phyloP scores from a whole-genome alignment of 2,329 filamentous ascomycete species.

The Neofusicoccum ribis region DNA sequence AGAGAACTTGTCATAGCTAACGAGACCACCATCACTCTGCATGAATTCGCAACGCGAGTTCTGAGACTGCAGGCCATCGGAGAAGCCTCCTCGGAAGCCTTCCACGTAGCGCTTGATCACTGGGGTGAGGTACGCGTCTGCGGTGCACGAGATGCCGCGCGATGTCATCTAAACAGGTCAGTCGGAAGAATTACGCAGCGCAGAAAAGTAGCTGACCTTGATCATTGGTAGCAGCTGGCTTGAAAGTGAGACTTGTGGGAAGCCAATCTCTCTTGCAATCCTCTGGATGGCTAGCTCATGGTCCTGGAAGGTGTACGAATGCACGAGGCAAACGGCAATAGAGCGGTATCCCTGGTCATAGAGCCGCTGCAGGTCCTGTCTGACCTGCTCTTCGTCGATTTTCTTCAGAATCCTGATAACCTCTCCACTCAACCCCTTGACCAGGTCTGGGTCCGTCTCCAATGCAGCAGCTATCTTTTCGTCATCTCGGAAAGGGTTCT shows the following conservation, averaged over 20 bases:
- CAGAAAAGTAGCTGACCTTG: constrained; percentile 22
- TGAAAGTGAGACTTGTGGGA: constrained; percentile 31
- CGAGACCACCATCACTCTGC: constrained; percentile 36
- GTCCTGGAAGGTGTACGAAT: constrained; percentile 36
- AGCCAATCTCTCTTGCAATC: constrained; percentile 32
- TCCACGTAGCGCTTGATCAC: constrained; percentile 27
- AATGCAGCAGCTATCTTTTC: constrained; percentile 19
- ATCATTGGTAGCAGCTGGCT: constrained; percentile 29
- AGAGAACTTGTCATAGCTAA: constrained; percentile 29
- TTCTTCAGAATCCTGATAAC: constrained; percentile 28
- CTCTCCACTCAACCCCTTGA: constrained; percentile 31
- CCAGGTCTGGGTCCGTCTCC: constrained; percentile 20
- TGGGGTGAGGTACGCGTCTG: constrained; percentile 26
- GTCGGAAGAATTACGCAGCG: neutral
- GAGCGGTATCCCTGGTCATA: constrained; percentile 37
- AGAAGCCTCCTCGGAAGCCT: constrained; percentile 29
- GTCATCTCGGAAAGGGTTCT: constrained; percentile 28
- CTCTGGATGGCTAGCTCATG: constrained; percentile 32
- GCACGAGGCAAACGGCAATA: constrained; percentile 36
- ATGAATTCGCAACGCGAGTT: constrained; percentile 37
- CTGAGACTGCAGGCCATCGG: constrained; percentile 28
- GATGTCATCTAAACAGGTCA: neutral
- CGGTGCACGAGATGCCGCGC: constrained; percentile 20
- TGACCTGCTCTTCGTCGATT: constrained; percentile 23
- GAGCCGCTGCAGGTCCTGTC: constrained; percentile 26